Evolutionary conservation across 345 rosid genomes (phyloP), one percentile per base, ranked within the genome.

Genomic region (Lepidium africanum): DNA sequence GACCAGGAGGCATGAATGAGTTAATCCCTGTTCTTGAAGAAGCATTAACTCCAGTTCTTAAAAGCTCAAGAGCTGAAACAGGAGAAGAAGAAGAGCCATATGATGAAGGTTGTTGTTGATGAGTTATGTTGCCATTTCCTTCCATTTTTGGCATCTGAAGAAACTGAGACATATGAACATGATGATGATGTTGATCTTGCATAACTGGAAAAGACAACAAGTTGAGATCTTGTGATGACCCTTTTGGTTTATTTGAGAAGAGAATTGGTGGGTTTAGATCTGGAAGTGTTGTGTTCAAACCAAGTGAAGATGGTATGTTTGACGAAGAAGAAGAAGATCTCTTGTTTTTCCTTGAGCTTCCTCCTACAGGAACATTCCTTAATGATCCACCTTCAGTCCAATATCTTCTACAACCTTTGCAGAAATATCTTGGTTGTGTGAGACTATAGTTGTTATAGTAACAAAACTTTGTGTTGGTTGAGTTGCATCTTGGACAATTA

Each of bases 371-470:
- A 64, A 92, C 96, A 59, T 89, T 92, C 17, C 96, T 78, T 38
- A 89, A 85, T 58, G 88, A 85, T 21, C 98, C 98, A 64, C 98
- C 98, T 84, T 86, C 80, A 5, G 96, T 92, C 98, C 98, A 92
- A 76, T 92, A 93, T 71, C 98, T 83, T 81, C 86, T 83, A 78
- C 98, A 90, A 71, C 84, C n/a, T 83, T 86, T 92, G 84, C 98
- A 92, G 39, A 86, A 84, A 77, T 92, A 85, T 64, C 96, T 80
- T 33, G 98, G 98, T 77, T 92, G 98, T 57, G 96, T 81, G 54
- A 79, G 89, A 79, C 87, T 92, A 58, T 92, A 90, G 76, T 92
- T 92, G 80, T 92, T 89, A 80, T 81, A 92, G 72, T 92, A 92
- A 63, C 98, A 92, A 43, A 92, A 92, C 85, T 92, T 92, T 10